Base-by-base conservation (phyloP, 768 basidiomycete species). In the Chiua virens region DNA sequence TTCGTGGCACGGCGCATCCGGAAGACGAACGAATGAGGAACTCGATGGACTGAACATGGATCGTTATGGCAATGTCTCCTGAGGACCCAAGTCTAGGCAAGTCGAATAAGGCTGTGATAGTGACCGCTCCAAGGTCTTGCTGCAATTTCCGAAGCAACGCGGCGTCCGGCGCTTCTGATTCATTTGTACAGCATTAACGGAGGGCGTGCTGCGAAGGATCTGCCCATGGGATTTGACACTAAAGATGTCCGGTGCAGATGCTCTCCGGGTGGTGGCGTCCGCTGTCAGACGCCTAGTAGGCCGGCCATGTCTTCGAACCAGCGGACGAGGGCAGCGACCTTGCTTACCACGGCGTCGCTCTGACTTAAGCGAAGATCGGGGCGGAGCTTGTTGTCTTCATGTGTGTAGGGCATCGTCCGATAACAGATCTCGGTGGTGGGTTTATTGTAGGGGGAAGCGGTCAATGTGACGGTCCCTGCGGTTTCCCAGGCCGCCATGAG, bases 231-330 rank as follows among this genome's bases (percentile, higher is more conserved):
- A 55, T 57, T 57, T 21, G 23, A 38, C 10, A 17, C 28, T 34
- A 11, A 32, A 49, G 42, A 47, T 34, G 25, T 44, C 53, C 61
- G 54, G 61, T 28, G 43, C 9, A 35, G 49, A 7, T 42, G 47
- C 58, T 44, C 56, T 32, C 61, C 61, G 61, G 51, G 34, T 48
- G 38, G 10, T 32, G 30, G 21, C 38, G 36, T 6, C 43, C 50
- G 21, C 44, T 40, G 39, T 30, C 63, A 60, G 41, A 48, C 48
- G 47, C 25, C 20, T 42, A 60, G 56, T 55, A 89, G 69, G 0
- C 88, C 88, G 4, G 87, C 86, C 73, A 86, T 82, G n/a, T 62
- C 63, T 65, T 89, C 81, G 52, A 92, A 86, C 89, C 89, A 92
- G 6, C 62, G 60, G 3, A 83, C 87, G 27, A 89, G 74, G 17